Evolutionary conservation across 108 stramenopile species (phyloP), one percentile per base, ranked within the genome.

Genomic region (Cyclotella cryptica): DNA sequence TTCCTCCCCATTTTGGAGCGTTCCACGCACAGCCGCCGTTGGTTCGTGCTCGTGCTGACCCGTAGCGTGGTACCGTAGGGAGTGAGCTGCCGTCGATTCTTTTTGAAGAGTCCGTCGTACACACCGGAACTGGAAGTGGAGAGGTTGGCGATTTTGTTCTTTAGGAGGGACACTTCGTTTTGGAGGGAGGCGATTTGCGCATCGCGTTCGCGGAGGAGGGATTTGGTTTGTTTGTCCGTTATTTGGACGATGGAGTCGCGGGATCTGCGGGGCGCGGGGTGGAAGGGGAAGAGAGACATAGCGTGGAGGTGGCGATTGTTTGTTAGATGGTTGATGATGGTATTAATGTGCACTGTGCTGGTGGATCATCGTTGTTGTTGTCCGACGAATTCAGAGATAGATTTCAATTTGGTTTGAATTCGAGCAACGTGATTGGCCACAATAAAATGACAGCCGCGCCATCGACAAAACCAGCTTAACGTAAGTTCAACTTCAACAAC

Each of bases 1-100:
- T 91, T 93, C 0, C 96, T 89, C 17, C 96, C 96, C 88, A 96
- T 91, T 14, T 90, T 85, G 63, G 87, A 77, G 1, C 92, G 90
- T 30, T 78, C 75, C 15, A 78, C 66, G 41, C 53, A 49, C 66
- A 83, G 15, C 59, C 57, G 75, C n/a, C 77, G 77, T 35, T 77
- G 66, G 42, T 59, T 61, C 69, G 79, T 78, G 68, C 62, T 69
- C 4, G 60, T 74, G 42, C 64, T 57, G 19, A 77, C 78, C 9
- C 76, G 58, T 3, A 79, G 69, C 12, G 72, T 74, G 12, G 73
- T 80, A 17, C 85, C 84, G 45, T 84, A 84, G 29, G 84, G 79
- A 0, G 77, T 80, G 15, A 84, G 45, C 10, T 65, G 58, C 57
- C 75, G 54, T 18, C 58, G 52, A 13, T 30, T 58, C 64, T 60